A percentile compares a stretch with the other conserved stretches of the same genome.
phyloP scores from a whole-genome alignment of 73 alveolate species.

The Tetrahymena elliotti region DNA sequence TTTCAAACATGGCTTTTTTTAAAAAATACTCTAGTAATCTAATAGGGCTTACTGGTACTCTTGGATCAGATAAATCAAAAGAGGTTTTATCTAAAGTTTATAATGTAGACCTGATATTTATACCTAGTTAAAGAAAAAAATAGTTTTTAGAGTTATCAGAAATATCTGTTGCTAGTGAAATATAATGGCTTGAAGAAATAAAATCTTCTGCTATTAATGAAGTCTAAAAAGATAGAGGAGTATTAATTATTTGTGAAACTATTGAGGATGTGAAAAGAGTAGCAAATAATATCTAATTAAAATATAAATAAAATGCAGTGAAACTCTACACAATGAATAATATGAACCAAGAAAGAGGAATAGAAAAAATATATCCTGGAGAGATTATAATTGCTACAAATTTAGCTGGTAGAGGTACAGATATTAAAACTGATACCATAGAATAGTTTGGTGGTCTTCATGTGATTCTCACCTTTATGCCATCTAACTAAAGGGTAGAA shows the following conservation, averaged over 20 bases:
- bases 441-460: constrained; percentile 70
- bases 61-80: not conserved
- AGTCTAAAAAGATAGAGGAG: constrained; percentile 1
- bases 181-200: not conserved
- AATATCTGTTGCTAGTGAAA: not conserved
- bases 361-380: constrained; percentile 53
- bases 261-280: not conserved
- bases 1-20: constrained; percentile 6
- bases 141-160: not conserved
- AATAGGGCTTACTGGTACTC: constrained; percentile 28
- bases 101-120: not conserved
- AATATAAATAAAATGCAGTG: not conserved
- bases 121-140: not conserved
- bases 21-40: not conserved
- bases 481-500: constrained; percentile 60
- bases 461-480: constrained; percentile 66
- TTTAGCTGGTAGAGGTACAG: constrained; percentile 71
- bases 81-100: not conserved
- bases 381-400: constrained; percentile 54
- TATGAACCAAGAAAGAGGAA: not conserved
- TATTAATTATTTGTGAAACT: constrained; percentile 41
- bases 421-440: constrained; percentile 43
- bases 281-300: not conserved
- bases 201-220: not conserved
- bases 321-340: not conserved